Base-by-base conservation (phyloP, 805 yeast genomes). In the Yamadazyma sp. region DNA sequence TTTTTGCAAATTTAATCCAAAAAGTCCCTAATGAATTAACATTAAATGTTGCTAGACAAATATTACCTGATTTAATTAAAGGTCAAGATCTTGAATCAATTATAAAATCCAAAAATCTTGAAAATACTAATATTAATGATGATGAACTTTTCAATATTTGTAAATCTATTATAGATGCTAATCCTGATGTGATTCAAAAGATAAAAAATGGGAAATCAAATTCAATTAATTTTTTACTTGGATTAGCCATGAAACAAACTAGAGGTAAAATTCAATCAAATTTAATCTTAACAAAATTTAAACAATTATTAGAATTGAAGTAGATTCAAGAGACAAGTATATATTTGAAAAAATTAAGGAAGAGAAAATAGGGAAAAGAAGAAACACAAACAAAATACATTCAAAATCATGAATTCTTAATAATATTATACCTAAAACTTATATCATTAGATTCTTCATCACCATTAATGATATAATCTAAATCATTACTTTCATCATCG, bases 181-280 rank as follows among this genome's bases (percentile, higher is more conserved):
- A 82, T 46, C 67, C 66, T 0, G 75, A 74, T 12, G 74, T 82
- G 12, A 85, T 84, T 3, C 58, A 65, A 13, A 75, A 75, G 33
- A 70, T 87, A 18, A 53, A 54, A 15, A 48, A 60, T 0, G 89
- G 88, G 2, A 77, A 75, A 44, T 23, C 33, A 3, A 75, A 74
- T 23, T 76, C 88, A 9, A 49, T 91, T n/a, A 85, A 87, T 49
- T 86, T 68, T 49, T 64, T 93, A 37, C 72, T 93, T 3, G 98
- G 97, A 1, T 76, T 76, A 52, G 94, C 87, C 13, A 86, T 93
- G 95, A 77, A 78, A 49, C 63, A 70, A 36, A 75, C 86, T 2
- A 83, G 80, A 45, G 97, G 97, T 3, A 72, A 63, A 40, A 63
- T 73, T 18, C 57, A 44, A 43, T 70, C 72, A 10, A 56, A 43